phyloP scores from a whole-genome alignment of 106 monocot species.

The Chionographis japonica region DNA sequence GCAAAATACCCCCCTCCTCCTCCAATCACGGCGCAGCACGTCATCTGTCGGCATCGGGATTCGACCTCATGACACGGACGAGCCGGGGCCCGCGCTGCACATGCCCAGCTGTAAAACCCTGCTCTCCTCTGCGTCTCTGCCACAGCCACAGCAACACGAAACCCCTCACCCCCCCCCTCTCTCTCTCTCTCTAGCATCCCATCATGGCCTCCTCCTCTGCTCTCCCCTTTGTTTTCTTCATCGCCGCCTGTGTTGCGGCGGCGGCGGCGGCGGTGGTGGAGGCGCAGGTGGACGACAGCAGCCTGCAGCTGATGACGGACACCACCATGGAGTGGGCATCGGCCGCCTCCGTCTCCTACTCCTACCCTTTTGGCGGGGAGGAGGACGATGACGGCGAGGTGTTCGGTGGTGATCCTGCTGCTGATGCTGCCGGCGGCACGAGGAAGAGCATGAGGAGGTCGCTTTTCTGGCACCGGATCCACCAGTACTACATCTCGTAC shows the following conservation, averaged over 20 bases:
- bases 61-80: no score
- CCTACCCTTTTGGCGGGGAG: conserved; percentile 29
- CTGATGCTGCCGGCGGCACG: not conserved
- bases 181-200: not conserved
- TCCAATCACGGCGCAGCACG: not conserved
- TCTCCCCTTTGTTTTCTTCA: not conserved
- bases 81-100: no score
- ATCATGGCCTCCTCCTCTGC: conserved; percentile 11
- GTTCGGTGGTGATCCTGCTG: no score
- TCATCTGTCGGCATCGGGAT: not conserved
- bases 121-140: no score
- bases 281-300: conserved; percentile 12
- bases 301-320: conserved; percentile 1
- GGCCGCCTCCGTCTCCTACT: conserved; percentile 6
- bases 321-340: conserved; percentile 13
- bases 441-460: conserved; percentile 17
- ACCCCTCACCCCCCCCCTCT: not conserved
- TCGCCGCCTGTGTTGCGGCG: not conserved
- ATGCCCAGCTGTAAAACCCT: no score
- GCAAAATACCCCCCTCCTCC: not conserved
- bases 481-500: conserved; percentile 53
- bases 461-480: conserved; percentile 29
- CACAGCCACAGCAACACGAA: no score
- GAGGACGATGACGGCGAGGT: not conserved
- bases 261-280: not conserved